These are phyloP conservation scores for Prillingera fragicola DNA, from an alignment of 1,284 basidiomycete species.

Conservation along the genomic window DNA sequence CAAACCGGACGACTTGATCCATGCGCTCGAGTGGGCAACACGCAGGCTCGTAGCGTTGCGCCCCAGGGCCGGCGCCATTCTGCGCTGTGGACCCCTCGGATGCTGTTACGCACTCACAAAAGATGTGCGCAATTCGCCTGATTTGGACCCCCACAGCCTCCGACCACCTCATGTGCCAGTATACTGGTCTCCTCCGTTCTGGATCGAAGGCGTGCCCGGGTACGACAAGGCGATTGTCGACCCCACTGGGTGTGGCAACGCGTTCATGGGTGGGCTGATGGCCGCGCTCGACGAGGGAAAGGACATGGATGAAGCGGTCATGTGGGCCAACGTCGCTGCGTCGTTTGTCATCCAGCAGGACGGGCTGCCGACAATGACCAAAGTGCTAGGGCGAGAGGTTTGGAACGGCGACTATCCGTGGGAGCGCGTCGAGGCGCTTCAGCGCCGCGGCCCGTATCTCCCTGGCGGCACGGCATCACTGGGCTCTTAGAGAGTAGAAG, in stretches of 20 bases:
- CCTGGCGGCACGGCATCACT: no score
- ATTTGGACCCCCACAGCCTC: neutral
- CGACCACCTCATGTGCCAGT: constrained; percentile 11
- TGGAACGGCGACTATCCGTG: constrained; percentile 33
- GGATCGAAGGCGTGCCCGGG: constrained; percentile 13
- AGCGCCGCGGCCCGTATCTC: no score
- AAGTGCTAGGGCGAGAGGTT: constrained; percentile 18
- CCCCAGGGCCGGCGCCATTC: constrained; percentile 24
- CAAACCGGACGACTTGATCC: constrained; percentile 1
- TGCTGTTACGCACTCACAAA: constrained; percentile 23
- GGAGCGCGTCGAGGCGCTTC: constrained; percentile 19
- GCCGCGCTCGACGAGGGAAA: constrained; percentile 34
- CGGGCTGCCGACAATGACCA: constrained; percentile 30
- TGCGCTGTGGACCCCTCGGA: constrained; percentile 30
- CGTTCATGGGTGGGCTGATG: constrained; percentile 42
- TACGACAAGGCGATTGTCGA: constrained; percentile 30
- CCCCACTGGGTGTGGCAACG: constrained; percentile 46
- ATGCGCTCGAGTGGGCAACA: constrained; percentile 14
- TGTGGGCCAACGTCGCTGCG: constrained; percentile 42
- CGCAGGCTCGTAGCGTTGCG: constrained; percentile 12
- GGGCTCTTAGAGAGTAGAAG: no score
- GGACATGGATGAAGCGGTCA: constrained; percentile 32
- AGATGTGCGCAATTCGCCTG: constrained; percentile 4
- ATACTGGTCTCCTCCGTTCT: constrained; percentile 33
- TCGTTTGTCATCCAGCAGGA: constrained; percentile 43